Base-by-base conservation (phyloP, 2,329 filamentous ascomycete species). In the Fusarium begoniae region DNA sequence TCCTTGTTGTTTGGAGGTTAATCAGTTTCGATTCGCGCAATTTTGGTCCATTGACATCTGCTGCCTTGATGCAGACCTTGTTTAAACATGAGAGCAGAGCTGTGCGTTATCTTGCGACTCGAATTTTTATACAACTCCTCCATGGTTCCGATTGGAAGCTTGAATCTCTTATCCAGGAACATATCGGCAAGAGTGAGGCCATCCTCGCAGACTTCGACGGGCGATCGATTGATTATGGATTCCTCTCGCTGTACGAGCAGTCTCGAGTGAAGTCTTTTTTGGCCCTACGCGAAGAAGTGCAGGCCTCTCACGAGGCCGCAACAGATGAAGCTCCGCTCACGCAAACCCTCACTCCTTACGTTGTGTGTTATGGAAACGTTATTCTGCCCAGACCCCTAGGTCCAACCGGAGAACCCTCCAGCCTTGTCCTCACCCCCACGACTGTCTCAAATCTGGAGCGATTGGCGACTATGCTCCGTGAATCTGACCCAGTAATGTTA, bases 71-170 rank as follows among this genome's bases (percentile, higher is more conserved):
- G 48, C 91, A 95, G 82, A 83, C 83, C 37, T 85, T 97, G 18
- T 92, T 98, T 75, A 84, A 86, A 58, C 89, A 92, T 80, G 78
- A 83, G 53, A 86, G 88, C 74, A 84, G 83, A 66, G 84, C 89
- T 22, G 89, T 97, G 57, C 90, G 93, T 82, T 98, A 95, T 82
- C 86, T 98, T 69, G 92, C 95, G 20, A 88, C 97, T 63, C 90
- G 94, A 72, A 90, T 95, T 67, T 93, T 98, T 74, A 95, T 92
- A 79, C 87, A 94, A 72, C 90, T 94, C 65, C 90, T 97, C 76
- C 90, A 91, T 77, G 93, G 93, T 37, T 92, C 96, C 8, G 96
- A 99, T 81, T 86, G 88, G 73, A 94, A 94, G 71, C 87, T 93
- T 54, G 92, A 97, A 79, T 85, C 89, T 55, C 91, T 97, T 81